A percentile compares a stretch with the other conserved stretches of the same genome.
Evolutionary conservation across 2,329 filamentous ascomycete genomes (phyloP).

Genomic region (Rugonectria rugulosa): DNA sequence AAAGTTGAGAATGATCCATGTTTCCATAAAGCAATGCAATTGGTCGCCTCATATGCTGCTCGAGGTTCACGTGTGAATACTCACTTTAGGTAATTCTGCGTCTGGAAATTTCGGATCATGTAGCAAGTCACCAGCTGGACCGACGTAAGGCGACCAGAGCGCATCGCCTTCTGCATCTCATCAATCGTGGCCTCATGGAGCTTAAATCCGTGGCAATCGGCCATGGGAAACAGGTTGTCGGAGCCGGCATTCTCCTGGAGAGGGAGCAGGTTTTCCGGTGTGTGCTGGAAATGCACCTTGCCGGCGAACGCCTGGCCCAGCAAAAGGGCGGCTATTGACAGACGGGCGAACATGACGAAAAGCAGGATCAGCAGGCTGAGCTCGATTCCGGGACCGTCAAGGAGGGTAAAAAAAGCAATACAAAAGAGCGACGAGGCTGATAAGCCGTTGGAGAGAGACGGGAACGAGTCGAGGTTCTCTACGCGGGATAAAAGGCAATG

Average conservation of each 20-base stretch:
- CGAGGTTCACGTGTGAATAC: constrained; percentile 23
- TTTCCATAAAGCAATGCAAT: too few species aligned
- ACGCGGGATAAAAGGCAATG: neutral
- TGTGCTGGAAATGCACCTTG: constrained; percentile 31
- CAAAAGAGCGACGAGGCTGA: neutral
- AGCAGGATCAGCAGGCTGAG: neutral
- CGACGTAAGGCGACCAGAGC: constrained; percentile 61
- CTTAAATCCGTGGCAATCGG: constrained; percentile 63
- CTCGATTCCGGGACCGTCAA: neutral
- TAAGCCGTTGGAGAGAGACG: neutral
- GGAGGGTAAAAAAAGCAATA: neutral
- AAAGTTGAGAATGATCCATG: too few species aligned
- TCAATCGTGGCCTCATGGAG: constrained; percentile 76
- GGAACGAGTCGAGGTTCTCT: neutral
- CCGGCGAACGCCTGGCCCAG: constrained; percentile 22
- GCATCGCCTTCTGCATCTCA: constrained; percentile 67
- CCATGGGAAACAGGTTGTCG: constrained; percentile 65
- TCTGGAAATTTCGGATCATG: constrained; percentile 66
- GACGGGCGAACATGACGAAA: constrained; percentile 30
- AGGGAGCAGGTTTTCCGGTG: constrained; percentile 44
- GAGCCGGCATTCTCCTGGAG: constrained; percentile 47
- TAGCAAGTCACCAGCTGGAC: constrained; percentile 70
- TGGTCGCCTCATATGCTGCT: too few species aligned
- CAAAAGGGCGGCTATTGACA: constrained; percentile 36
- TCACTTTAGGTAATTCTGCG: constrained; percentile 70